These are phyloP conservation scores for Ophiostoma triangulosporum DNA, from an alignment of 2,329 filamentous ascomycete genomes.

Conservation along the genomic window DNA sequence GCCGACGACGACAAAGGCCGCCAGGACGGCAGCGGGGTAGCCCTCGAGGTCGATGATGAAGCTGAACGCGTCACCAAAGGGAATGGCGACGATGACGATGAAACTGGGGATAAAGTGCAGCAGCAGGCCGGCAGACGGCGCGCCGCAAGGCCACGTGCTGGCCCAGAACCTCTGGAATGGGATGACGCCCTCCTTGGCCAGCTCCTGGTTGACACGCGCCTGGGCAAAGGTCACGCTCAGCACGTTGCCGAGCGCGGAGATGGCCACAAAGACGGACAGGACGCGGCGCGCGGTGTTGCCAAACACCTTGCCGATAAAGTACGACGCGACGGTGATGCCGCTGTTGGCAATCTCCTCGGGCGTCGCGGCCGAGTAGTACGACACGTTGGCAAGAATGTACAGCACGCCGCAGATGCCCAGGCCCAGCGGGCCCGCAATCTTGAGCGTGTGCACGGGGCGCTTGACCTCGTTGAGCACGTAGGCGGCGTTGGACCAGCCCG, in stretches of 20 bases:
- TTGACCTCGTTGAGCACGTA: conserved; percentile 52
- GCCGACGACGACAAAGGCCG: conserved; percentile 38
- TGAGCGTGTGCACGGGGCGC: conserved; percentile 50
- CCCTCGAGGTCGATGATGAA: conserved; percentile 38
- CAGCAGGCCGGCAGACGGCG: conserved; percentile 46
- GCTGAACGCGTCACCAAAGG: conserved; percentile 43
- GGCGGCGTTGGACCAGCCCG: conserved; percentile 52
- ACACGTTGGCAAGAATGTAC: conserved; percentile 50
- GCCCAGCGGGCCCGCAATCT: conserved; percentile 47
- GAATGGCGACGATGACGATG: conserved; percentile 29
- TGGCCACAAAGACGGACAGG: conserved; percentile 43
- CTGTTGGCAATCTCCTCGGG: conserved; percentile 43
- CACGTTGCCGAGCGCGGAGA: conserved; percentile 50
- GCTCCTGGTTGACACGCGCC: conserved; percentile 52
- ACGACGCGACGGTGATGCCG: conserved; percentile 44
- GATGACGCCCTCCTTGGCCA: conserved; percentile 52
- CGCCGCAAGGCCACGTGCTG: conserved; percentile 51
- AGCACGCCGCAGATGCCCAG: conserved; percentile 44
- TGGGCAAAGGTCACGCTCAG: conserved; percentile 53
- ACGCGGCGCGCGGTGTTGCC: conserved; percentile 43
- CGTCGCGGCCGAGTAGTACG: conserved; percentile 50
- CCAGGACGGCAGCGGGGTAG: conserved; percentile 36
- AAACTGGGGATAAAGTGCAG: conserved; percentile 54
- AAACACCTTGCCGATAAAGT: conserved; percentile 50
- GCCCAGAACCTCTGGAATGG: conserved; percentile 50